phyloP scores from a whole-genome alignment of 2,329 filamentous ascomycete species.

The Neopestalotiopsis sp. region DNA sequence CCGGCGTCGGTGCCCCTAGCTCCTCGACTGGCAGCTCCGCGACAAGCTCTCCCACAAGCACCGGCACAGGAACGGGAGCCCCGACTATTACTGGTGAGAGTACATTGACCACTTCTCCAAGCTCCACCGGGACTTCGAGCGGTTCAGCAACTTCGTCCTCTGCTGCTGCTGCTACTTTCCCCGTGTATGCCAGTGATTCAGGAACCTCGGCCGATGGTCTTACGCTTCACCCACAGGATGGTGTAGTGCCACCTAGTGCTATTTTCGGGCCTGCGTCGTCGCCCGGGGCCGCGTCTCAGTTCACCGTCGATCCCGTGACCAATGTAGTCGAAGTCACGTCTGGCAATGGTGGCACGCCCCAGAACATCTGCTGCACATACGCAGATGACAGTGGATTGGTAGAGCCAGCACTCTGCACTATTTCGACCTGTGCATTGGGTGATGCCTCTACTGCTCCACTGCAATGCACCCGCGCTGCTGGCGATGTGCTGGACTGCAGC shows the following conservation, averaged over 20 bases:
- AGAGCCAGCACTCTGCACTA: background rate
- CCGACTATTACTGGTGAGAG: too few species aligned
- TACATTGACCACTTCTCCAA: too few species aligned
- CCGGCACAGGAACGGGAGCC: background rate
- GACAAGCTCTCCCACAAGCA: background rate
- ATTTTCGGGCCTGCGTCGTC: too few species aligned
- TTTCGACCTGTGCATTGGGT: background rate
- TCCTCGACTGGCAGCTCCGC: background rate
- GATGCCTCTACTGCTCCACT: background rate
- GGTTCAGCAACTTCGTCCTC: background rate
- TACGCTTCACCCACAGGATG: background rate
- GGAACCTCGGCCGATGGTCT: background rate
- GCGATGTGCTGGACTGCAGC: background rate
- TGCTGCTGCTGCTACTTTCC: background rate
- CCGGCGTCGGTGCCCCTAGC: background rate
- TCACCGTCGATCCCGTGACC: background rate
- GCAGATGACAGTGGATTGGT: background rate
- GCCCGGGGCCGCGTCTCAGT: too few species aligned
- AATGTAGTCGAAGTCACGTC: background rate
- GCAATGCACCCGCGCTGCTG: background rate
- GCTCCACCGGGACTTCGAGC: too few species aligned
- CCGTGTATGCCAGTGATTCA: background rate
- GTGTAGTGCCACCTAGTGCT: background rate
- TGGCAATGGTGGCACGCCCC: background rate
- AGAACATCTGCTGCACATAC: constrained; percentile 8